Conservation (phyloP, 805 yeast genomes). For the Pichia deserticola region DNA sequence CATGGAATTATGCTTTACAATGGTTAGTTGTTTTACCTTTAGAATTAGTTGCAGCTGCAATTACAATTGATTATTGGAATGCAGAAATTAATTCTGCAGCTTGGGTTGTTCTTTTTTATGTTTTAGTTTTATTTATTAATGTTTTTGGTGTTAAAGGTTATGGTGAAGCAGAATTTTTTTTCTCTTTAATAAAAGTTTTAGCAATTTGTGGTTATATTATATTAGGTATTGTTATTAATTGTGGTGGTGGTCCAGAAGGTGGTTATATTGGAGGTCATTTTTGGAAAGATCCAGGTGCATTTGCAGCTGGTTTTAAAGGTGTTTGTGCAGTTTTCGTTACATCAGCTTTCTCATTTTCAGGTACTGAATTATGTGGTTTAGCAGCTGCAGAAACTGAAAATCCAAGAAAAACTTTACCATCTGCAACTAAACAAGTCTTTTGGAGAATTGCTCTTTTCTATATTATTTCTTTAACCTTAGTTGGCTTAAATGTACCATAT, state of each 20-base stretch:
- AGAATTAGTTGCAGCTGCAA: conserved; percentile 48
- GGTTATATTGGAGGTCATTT: conserved; percentile 53
- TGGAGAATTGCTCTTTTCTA: conserved; percentile 58
- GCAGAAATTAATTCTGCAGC: conserved; percentile 40
- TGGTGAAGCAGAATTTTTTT: conserved; percentile 60
- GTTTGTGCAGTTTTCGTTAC: conserved; percentile 57
- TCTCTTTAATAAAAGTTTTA: conserved; percentile 46
- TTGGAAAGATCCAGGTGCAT: conserved; percentile 56
- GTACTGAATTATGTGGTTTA: conserved; percentile 58
- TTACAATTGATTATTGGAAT: conserved; percentile 46
- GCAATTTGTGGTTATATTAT: conserved; percentile 55
- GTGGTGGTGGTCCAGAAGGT: conserved; percentile 59
- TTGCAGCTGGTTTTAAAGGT: conserved; percentile 51
- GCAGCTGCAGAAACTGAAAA: conserved; percentile 62
- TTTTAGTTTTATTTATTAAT: conserved; percentile 43
- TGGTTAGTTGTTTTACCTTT: conserved; percentile 50
- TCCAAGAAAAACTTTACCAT: conserved; percentile 53
- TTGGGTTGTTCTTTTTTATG: conserved; percentile 50
- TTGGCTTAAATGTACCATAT: conserved; percentile 59
- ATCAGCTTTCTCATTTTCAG: conserved; percentile 58
- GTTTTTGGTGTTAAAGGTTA: conserved; percentile 59
- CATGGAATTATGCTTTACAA: conserved; percentile 50
- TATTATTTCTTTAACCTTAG: conserved; percentile 42
- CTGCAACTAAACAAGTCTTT: conserved; percentile 58
- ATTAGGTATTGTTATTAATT: conserved; percentile 44